These are phyloP conservation scores for Raffaelea arxii DNA, from an alignment of 2,329 filamentous ascomycete genomes.

Conservation along the genomic window DNA sequence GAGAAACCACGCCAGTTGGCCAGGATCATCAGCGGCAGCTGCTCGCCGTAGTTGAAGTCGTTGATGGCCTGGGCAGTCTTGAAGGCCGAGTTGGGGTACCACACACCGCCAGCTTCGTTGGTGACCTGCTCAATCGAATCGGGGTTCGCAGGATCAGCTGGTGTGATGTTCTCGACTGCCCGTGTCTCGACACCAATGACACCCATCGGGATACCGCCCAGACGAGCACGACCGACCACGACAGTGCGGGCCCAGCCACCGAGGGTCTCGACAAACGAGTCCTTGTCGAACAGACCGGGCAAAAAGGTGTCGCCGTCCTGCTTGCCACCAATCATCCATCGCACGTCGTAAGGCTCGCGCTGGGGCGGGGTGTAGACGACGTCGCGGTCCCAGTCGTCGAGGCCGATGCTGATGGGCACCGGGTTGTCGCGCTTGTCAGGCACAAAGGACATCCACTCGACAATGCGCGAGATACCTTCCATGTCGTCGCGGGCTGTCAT, in stretches of 20 bases:
- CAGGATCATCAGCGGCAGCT: slow-evolving; percentile 96
- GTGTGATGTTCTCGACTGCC: slow-evolving; percentile 91
- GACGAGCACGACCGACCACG: slow-evolving; percentile 88
- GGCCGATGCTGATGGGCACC: slow-evolving; percentile 79
- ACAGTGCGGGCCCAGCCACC: slow-evolving; percentile 96
- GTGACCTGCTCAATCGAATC: slow-evolving; percentile 94
- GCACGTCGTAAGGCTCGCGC: slow-evolving; percentile 83
- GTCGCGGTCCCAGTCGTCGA: slow-evolving; percentile 88
- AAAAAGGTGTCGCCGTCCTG: slow-evolving; percentile 79
- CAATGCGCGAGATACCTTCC: slow-evolving; percentile 93
- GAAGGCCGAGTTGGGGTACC: slow-evolving; percentile 99
- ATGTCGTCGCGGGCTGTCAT: slow-evolving; percentile 98
- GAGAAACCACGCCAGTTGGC: slow-evolving; percentile 99
- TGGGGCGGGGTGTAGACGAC: slow-evolving; percentile 72
- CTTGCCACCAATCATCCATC: slow-evolving; percentile 86
- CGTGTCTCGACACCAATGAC: slow-evolving; percentile 96
- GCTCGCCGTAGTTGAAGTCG: slow-evolving; percentile 98
- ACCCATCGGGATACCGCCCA: slow-evolving; percentile 96
- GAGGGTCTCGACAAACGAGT: slow-evolving; percentile 92
- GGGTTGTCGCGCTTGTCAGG: slow-evolving; percentile 91
- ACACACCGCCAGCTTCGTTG: slow-evolving; percentile 95
- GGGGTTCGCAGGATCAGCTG: slow-evolving; percentile 93
- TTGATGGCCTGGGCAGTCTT: slow-evolving; percentile 98
- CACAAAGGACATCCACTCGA: slow-evolving; percentile 95
- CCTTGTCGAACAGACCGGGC: slow-evolving; percentile 88